Base-by-base conservation (phyloP, 225 moss, liverwort and hornwort species). In the Straminergon stramineum region DNA sequence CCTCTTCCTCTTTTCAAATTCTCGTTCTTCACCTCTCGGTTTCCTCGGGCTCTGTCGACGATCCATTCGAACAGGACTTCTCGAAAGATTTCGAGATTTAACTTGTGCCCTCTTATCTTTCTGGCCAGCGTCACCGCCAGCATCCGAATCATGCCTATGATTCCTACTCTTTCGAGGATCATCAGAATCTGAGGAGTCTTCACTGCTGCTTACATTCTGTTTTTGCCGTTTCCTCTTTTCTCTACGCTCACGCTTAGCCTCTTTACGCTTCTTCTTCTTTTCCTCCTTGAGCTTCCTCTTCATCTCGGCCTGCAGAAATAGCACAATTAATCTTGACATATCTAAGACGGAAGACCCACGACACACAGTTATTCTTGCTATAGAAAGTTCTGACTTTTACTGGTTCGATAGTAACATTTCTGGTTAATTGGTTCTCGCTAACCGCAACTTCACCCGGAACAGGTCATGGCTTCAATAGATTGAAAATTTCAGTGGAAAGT, bases 201-300 rank as follows among this genome's bases (percentile, higher is more conserved):
- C 93, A 85, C 86, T 92, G 88, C 90, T 94, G 88, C 88, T 93
- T 77, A 39, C 74, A 79, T 81, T 85, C 39, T 86, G 78, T 58
- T 91, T 94, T 87, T 93, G 90, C 84, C 89, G 91, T 84, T 90
- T 93, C 82, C 88, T 93, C 78, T 92, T 94, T 70, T 93, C 94
- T 90, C 87, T 89, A 41, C 89, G 92, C 90, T 95, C 92, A 56
- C 89, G 93, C 78, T 92, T 93, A 9, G 89, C 92, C 79, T 95
- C 92, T 90, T 95, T 94, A 45, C 90, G 93, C 88, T 88, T 93
- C 52, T 61, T 94, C 86, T 89, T 90, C 84, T 93, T 93, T 63
- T 92, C 92, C 88, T 96, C 95, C 76, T 95, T 95, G 75, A 90
- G 67, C 91, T 91, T 94, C 90, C 95, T 89, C 89, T 92, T 95